Conservation (phyloP, 2,329 filamentous ascomycete genomes). For the Xylariaceae sp. region DNA sequence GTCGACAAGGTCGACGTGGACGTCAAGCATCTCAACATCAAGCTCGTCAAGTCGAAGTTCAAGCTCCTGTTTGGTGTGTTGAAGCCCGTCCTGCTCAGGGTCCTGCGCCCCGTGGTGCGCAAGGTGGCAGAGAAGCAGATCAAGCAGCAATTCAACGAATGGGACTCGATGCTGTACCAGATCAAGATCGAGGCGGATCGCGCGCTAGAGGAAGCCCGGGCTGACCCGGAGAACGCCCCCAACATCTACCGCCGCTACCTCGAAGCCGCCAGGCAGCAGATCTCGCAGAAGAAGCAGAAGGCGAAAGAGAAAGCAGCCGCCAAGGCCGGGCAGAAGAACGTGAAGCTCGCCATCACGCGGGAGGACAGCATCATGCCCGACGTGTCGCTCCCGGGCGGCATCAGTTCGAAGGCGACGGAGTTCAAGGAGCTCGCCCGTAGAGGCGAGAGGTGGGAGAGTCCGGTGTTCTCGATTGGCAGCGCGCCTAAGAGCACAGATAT, state of each 20-base stretch:
- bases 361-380: constrained; percentile 87
- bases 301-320: constrained; percentile 56
- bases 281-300: constrained; percentile 75
- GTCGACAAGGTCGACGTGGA: constrained; percentile 82
- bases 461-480: constrained; percentile 82
- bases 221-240: constrained; percentile 66
- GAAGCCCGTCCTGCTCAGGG: constrained; percentile 82
- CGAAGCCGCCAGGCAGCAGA: constrained; percentile 66
- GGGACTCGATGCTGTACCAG: constrained; percentile 68
- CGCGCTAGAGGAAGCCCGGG: constrained; percentile 60
- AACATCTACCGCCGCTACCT: constrained; percentile 88
- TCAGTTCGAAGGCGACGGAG: constrained; percentile 89
- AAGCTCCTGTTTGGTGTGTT: constrained; percentile 82
- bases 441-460: constrained; percentile 92
- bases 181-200: constrained; percentile 81
- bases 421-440: constrained; percentile 83
- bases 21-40: constrained; percentile 78
- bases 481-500: constrained; percentile 70
- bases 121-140: constrained; percentile 88
- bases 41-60: constrained; percentile 91
- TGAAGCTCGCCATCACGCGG: constrained; percentile 80
- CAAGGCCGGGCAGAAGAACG: constrained; percentile 64
- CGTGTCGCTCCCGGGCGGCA: constrained; percentile 79
- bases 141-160: constrained; percentile 71
- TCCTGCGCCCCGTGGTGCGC: constrained; percentile 77